Evolutionary conservation across 805 yeast species (phyloP), one percentile per base, ranked within the genome.

Genomic region (Tetrapisispora phaffii): DNA sequence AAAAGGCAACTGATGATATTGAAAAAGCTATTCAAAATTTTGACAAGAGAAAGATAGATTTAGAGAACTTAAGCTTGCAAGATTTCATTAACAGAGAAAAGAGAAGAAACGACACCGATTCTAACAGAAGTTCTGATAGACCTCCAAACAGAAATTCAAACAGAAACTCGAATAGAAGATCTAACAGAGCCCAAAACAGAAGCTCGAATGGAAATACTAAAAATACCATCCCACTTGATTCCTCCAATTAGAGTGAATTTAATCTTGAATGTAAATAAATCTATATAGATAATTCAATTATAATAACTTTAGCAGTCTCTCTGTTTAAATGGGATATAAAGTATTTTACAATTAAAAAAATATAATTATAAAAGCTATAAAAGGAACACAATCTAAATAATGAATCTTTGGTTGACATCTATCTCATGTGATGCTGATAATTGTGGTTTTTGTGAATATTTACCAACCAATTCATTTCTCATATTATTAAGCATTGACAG

Each of bases 401-500:
- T 68, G 50, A 78, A 78, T 50, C 68, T 72, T 43, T 75, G 56
- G 49, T 76, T 75, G 28, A 70, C 68, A 53, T 85, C 90, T 50
- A 84, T 75, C n/a, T 89, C 90, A 63, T 85, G 95, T 3, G 88
- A 80, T 7, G 85, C 68, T 21, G 87, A 77, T 46, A 86, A 66
- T 66, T 86, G 96, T 1, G 95, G 95, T 56, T 83, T 85, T 63
- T 87, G 96, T 8, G 81, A 65, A 65, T 83, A 86, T 59, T 79
- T 82, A 0, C 73, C 73, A 19, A 68, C 58, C 68, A 86, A 70
- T 35, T 77, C 76, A 26, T 69, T 59, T 58, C 96, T 73, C 76
- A 83, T 79, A 50, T 79, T 77, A 62, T 84, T 82, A 60, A 86
- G 67, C 47, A 86, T 67, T 4, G 85, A 71, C 45, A 85, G 56